Evolutionary conservation across 192 early-diverging fungal genomes (phyloP).

Genomic region (Spinellus fusiger): DNA sequence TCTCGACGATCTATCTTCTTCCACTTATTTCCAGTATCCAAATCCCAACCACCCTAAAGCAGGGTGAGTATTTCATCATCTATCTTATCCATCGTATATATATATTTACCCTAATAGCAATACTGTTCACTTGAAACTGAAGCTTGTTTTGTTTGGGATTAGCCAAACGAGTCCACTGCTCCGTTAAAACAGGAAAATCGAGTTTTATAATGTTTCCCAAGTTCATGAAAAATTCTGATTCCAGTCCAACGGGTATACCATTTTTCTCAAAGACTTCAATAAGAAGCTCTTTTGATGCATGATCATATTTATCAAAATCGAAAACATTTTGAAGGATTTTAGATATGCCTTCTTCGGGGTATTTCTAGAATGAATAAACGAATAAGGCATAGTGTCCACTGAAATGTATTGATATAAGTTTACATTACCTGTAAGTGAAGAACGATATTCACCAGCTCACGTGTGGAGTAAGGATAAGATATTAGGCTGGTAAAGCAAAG

Average conservation of each 20-base stretch:
- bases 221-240: constrained; percentile 60
- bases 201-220: constrained; percentile 46
- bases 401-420: neutral
- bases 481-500: constrained; percentile 35
- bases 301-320: constrained; percentile 75
- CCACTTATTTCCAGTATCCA: constrained; percentile 37
- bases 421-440: constrained; percentile 56
- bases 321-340: constrained; percentile 72
- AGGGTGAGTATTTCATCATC: constrained; percentile 8
- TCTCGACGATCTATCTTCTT: constrained; percentile 54
- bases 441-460: constrained; percentile 76
- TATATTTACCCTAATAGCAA: constrained; percentile 22
- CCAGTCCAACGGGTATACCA: constrained; percentile 63
- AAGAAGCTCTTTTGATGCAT: constrained; percentile 59
- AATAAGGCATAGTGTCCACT: neutral
- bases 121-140: constrained; percentile 13
- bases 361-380: constrained; percentile 26
- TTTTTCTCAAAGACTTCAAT: constrained; percentile 70
- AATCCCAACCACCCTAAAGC: constrained; percentile 48
- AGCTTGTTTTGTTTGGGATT: constrained; percentile 1
- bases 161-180: constrained; percentile 44
- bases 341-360: constrained; percentile 63
- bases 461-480: constrained; percentile 76
- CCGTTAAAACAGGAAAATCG: constrained; percentile 44
- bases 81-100: neutral